These are phyloP conservation scores for Psidium guajava DNA, from an alignment of 345 rosid species.

Conservation along the genomic window DNA sequence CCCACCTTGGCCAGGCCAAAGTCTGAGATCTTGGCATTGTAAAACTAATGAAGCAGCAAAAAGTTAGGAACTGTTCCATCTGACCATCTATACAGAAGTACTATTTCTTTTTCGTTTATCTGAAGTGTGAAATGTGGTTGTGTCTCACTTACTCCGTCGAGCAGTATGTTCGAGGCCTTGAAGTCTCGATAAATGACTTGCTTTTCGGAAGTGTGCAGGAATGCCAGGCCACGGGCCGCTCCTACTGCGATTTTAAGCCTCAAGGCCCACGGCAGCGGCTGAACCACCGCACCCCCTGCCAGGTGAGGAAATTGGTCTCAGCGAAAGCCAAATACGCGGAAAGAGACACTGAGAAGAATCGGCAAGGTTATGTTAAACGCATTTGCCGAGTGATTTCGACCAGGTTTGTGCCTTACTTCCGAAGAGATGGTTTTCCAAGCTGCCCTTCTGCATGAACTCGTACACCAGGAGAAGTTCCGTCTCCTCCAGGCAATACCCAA, in stretches of 20 bases:
- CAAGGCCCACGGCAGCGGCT: slow-evolving; percentile 69
- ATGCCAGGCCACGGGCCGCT: slow-evolving; percentile 73
- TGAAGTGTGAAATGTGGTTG: not conserved
- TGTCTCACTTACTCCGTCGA: slow-evolving; percentile 57
- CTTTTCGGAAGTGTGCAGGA: slow-evolving; percentile 74
- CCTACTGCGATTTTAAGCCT: slow-evolving; percentile 73
- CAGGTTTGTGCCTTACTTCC: slow-evolving; percentile 41
- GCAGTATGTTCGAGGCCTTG: slow-evolving; percentile 85
- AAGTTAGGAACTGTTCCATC: not conserved
- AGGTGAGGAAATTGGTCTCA: not conserved
- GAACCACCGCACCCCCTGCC: slow-evolving; percentile 68
- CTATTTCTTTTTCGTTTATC: not conserved
- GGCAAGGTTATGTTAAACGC: not conserved
- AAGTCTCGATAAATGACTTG: slow-evolving; percentile 88
- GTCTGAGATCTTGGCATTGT: slow-evolving; percentile 80
- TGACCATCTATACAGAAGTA: not conserved
- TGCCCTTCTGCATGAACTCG: slow-evolving; percentile 91
- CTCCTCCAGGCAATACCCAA: slow-evolving; percentile 83
- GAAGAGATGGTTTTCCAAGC: slow-evolving; percentile 88
- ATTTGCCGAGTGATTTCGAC: not conserved
- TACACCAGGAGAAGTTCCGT: slow-evolving; percentile 73
- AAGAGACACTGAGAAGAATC: not conserved
- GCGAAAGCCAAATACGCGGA: not conserved
- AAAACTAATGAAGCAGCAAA: slow-evolving; percentile 26
- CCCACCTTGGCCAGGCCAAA: slow-evolving; percentile 88